Percentiles rank a stretch among this genome's conserved stretches.
Conservation (phyloP, 306 rosid genomes). For the Gleditsia sinensis region DNA sequence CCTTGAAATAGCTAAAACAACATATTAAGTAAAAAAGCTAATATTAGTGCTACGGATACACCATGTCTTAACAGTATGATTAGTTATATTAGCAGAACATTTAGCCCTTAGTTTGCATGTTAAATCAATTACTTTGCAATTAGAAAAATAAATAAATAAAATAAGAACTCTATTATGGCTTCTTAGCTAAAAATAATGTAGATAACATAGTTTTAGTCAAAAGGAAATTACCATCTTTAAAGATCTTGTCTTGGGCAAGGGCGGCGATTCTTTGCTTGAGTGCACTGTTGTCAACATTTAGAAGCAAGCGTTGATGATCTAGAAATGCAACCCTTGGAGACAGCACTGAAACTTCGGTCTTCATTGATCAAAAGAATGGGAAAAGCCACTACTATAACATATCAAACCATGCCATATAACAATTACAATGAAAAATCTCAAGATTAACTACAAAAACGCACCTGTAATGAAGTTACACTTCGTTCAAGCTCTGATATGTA, state of each 20-base stretch:
- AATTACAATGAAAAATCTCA: neutral
- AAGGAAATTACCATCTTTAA: slow-evolving; percentile 76
- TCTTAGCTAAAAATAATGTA: neutral
- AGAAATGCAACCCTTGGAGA: slow-evolving; percentile 95
- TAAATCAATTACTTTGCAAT: neutral
- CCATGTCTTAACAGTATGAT: slow-evolving; percentile 10
- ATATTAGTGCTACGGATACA: neutral
- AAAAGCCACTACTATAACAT: neutral
- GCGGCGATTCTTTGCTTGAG: slow-evolving; percentile 99
- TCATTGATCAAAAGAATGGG: slow-evolving; percentile 32
- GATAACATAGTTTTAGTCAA: neutral
- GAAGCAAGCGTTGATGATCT: slow-evolving; percentile 96
- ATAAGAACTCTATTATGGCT: neutral
- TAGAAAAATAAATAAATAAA: neutral
- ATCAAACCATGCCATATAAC: neutral
- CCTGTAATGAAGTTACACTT: slow-evolving; percentile 93
- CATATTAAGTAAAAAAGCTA: neutral
- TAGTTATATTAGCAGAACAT: neutral
- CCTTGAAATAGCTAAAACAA: slow-evolving; percentile 6
- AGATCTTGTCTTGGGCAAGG: slow-evolving; percentile 93
- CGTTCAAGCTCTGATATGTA: slow-evolving; percentile 97
- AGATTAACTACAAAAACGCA: neutral
- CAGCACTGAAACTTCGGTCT: slow-evolving; percentile 92
- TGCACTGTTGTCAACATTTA: slow-evolving; percentile 95
- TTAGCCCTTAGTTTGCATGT: neutral